Percentiles rank a stretch among this genome's conserved stretches.
Conservation (phyloP, 768 basidiomycete genomes). For the Leccinum incarnatum region DNA sequence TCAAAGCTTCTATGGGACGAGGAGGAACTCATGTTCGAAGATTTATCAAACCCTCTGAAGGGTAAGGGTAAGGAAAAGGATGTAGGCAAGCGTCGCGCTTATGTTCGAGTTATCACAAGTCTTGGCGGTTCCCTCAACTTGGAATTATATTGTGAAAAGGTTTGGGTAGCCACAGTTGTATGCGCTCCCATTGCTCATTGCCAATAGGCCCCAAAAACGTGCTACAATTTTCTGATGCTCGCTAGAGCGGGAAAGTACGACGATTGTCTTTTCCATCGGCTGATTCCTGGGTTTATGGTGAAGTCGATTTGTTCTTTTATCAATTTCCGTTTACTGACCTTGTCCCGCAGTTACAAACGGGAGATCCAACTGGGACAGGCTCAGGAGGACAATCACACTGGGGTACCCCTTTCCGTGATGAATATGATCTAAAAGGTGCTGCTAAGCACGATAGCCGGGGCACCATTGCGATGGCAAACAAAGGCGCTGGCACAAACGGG, state of each 20-base stretch:
- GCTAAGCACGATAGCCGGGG: conserved; percentile 86
- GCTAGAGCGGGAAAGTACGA: conserved; percentile 91
- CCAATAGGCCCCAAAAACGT: conserved; percentile 89
- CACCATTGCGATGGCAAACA: conserved; percentile 92
- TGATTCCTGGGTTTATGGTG: conserved; percentile 96
- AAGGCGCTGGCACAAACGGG: conserved; percentile 89
- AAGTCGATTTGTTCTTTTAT: conserved; percentile 11
- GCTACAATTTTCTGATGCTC: conserved; percentile 97
- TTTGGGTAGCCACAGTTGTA: conserved; percentile 21
- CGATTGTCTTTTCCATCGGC: conserved; percentile 83
- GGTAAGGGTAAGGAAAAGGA: conserved; percentile 94
- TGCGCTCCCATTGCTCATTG: background rate
- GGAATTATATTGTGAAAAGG: conserved; percentile 88
- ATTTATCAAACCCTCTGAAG: conserved; percentile 74
- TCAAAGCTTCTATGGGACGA: conserved; percentile 96
- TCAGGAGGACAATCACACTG: conserved; percentile 90
- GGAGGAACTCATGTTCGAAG: conserved; percentile 99
- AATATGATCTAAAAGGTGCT: conserved; percentile 84
- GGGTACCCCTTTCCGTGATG: conserved; percentile 96
- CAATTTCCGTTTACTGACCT: background rate
- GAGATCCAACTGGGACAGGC: conserved; percentile 96
- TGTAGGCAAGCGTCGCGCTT: conserved; percentile 85
- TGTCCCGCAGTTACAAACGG: conserved; percentile 80
- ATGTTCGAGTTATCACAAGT: conserved; percentile 93
- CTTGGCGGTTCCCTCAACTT: conserved; percentile 85